Conservation (phyloP, 2,329 filamentous ascomycete species). For the Paecilomyces sp. region DNA sequence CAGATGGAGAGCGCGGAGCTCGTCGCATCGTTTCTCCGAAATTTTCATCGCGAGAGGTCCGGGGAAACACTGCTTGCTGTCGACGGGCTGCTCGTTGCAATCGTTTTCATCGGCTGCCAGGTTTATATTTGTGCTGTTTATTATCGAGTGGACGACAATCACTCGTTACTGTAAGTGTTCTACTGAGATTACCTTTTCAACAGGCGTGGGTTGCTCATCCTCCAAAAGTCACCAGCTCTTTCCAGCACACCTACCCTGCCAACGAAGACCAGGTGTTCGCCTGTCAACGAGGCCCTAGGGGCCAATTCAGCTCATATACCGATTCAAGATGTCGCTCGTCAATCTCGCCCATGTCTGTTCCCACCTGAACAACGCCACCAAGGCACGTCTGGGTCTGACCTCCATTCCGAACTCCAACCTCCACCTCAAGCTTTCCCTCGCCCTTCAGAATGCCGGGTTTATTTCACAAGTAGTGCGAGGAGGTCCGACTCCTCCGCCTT, state of each 20-base stretch:
- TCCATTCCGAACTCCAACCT: constrained; percentile 75
- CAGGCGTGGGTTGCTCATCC: background rate
- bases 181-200: background rate
- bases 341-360: constrained; percentile 76
- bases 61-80: background rate
- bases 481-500: constrained; percentile 52
- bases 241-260: background rate
- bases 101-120: background rate
- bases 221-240: background rate
- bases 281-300: constrained; percentile 9
- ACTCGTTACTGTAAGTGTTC: background rate
- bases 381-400: constrained; percentile 75
- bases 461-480: constrained; percentile 71
- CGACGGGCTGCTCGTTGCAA: background rate
- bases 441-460: constrained; percentile 76
- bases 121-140: background rate
- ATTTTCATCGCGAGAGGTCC: constrained; percentile 19
- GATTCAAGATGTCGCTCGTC: constrained; percentile 59
- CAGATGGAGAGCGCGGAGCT: background rate
- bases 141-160: background rate
- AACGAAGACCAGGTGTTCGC: background rate
- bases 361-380: constrained; percentile 82
- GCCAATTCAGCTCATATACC: constrained; percentile 10
- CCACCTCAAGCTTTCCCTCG: constrained; percentile 67
- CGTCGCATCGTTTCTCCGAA: constrained; percentile 25